Percentiles rank a stretch among this genome's conserved stretches.
Conservation (phyloP, 257 asterid genomes). For the Primulina huaijiensis region DNA sequence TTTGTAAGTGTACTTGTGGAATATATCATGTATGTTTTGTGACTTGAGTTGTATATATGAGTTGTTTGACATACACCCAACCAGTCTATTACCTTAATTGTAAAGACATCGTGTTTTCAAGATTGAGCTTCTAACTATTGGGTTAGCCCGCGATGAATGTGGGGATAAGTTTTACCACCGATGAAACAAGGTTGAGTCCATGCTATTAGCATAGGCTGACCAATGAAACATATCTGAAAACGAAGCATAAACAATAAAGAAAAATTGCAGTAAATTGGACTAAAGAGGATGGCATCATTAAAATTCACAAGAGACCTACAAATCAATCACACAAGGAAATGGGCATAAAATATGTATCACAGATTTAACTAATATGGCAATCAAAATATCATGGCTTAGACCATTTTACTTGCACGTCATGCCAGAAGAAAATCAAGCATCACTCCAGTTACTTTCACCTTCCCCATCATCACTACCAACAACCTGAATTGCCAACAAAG, state of each 20-base stretch:
- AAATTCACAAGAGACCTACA: constrained; percentile 19
- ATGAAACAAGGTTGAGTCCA: no score
- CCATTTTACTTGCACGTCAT: neutral
- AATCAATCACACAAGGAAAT: constrained; percentile 24
- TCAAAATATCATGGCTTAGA: constrained; percentile 25
- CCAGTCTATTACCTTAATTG: neutral
- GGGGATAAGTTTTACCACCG: neutral
- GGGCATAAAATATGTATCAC: constrained; percentile 31
- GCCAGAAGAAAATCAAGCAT: constrained; percentile 27
- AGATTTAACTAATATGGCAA: constrained; percentile 6
- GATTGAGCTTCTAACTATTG: no score
- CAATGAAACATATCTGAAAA: neutral
- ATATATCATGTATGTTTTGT: neutral
- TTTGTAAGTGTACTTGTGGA: neutral
- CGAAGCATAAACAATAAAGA: neutral
- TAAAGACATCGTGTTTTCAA: no score
- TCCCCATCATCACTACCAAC: constrained; percentile 82
- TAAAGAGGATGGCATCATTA: neutral
- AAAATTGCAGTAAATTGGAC: neutral
- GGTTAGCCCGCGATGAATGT: neutral
- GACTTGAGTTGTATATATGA: neutral
- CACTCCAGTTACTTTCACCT: constrained; percentile 55
- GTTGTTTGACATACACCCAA: neutral
- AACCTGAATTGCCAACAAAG: constrained; percentile 47
- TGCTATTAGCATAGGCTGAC: no score